phyloP scores from a whole-genome alignment of 805 yeast species.

The Hermanozyma aechmeae region DNA sequence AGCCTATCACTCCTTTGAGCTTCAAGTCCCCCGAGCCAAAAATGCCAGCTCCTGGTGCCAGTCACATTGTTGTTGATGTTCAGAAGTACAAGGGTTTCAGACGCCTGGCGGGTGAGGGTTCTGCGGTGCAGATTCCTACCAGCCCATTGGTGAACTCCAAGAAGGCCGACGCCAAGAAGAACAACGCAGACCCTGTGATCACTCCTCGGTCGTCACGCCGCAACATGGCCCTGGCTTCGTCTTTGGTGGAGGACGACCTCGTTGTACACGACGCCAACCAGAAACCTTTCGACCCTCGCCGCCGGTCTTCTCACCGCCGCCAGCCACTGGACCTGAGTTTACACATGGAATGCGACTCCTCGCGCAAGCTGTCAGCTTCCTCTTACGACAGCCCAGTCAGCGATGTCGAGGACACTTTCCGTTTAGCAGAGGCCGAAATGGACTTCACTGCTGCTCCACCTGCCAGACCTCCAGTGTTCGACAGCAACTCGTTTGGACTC shows the following conservation, averaged over 20 bases:
- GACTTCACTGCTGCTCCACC: constrained; percentile 4
- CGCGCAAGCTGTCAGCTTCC: constrained; percentile 1
- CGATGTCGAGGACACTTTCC: constrained; percentile 3
- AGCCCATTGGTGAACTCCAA: constrained; percentile 3
- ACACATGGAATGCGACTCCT: constrained; percentile 1
- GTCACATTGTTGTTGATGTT: too few relatives aligned
- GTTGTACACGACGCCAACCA: too few relatives aligned
- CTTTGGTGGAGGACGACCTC: background rate
- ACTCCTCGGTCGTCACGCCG: constrained; percentile 20
- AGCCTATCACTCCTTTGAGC: background rate
- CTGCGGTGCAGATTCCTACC: constrained; percentile 14
- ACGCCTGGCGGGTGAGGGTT: constrained; percentile 16
- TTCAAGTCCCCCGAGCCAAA: too few relatives aligned
- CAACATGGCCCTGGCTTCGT: constrained; percentile 3
- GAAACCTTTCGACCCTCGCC: constrained; percentile 11
- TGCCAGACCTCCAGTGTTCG: constrained; percentile 12
- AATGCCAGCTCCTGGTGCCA: too few relatives aligned
- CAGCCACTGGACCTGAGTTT: constrained; percentile 2
- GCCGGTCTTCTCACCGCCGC: constrained; percentile 8
- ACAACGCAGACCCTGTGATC: constrained; percentile 11
- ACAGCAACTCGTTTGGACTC: constrained; percentile 13
- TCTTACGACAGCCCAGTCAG: constrained; percentile 5
- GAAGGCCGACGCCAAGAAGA: constrained; percentile 2
- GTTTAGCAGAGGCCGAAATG: constrained; percentile 5
- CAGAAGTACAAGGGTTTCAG: constrained; percentile 33